Base-by-base conservation (phyloP, 169 alveolate species). In the Cytauxzoon felis region DNA sequence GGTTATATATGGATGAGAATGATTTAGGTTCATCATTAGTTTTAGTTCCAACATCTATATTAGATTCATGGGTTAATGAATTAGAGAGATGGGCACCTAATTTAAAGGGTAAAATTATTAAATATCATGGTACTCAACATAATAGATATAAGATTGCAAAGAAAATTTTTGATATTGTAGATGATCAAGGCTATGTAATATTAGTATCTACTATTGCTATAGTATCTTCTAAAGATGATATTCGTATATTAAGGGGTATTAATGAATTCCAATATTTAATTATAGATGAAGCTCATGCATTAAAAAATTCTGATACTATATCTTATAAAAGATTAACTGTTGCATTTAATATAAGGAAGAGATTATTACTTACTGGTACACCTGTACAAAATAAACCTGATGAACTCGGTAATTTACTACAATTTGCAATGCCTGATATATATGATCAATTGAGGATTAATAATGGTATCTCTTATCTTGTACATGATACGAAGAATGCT, bases 201-300 rank as follows among this genome's bases (percentile, higher is more conserved):
- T 49, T 76, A 2, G 49, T 76, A 36, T 52, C 86, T 3, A 68
- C 82, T 6, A 51, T 56, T 41, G 54, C 78, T 11, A 60, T 61
- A 18, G 61, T 76, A 32, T 53, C 81, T 3, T 68, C 78, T 29
- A 64, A 66, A 45, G 81, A 75, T 47, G 86, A 76, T n/a, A 27
- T 76, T 24, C 53, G 61, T 19, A 30, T 76, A 26, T 59, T 76
- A 45, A 57, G 73, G 26, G 60, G 57, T 23, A 63, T 80, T 18
- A 52, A 65, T n/a, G 80, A 72, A 33, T 78, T 87, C 59, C 90
- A 87, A 65, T 92, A 91, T 65, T 80, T 93, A 68, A 84, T 93
- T 30, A 93, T 94, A 36, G 98, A 94, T 66, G 98, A 94, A 59
- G 98, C 98, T 29, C 98, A 94, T 78, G 80, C 91, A 23, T 81